Conservation (phyloP, 306 rosid species). For the Casuarina equisetifolia region DNA sequence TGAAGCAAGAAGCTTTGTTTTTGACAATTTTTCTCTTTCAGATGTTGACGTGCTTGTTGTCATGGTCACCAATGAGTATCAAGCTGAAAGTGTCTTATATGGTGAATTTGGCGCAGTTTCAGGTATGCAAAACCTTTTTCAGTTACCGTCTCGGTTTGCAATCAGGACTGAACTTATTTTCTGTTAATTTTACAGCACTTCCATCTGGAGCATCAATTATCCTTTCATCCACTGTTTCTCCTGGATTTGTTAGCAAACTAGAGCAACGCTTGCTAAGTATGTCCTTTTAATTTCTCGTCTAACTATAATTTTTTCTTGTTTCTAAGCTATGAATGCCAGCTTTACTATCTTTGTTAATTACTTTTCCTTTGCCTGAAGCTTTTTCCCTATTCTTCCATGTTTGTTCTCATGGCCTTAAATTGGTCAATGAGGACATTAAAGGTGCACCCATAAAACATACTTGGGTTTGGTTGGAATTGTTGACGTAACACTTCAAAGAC, state of each 20-base stretch:
- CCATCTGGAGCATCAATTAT: conserved; percentile 77
- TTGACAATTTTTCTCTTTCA: conserved; percentile 35
- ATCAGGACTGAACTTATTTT: conserved; percentile 34
- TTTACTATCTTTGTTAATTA: not conserved
- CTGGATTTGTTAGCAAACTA: conserved; percentile 79
- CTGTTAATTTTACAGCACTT: conserved; percentile 52
- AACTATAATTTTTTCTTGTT: conserved; percentile 7
- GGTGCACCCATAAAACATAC: not conserved
- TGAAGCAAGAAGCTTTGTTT: conserved; percentile 10
- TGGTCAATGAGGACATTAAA: not conserved
- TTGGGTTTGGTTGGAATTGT: not conserved
- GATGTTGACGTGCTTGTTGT: conserved; percentile 84
- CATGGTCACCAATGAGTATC: conserved; percentile 90
- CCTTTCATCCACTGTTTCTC: conserved; percentile 96
- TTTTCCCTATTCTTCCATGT: not conserved
- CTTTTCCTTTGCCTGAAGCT: not conserved
- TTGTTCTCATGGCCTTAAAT: not conserved
- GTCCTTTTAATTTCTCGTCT: conserved; percentile 35
- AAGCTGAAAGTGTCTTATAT: conserved; percentile 77
- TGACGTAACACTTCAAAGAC: not conserved
- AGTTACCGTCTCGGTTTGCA: conserved; percentile 14
- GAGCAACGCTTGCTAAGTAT: conserved; percentile 72
- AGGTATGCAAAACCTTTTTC: conserved; percentile 52
- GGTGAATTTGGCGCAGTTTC: conserved; percentile 88
- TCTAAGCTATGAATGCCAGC: not conserved